Percentiles rank a stretch among this genome's conserved stretches.
phyloP scores from a whole-genome alignment of 441 rosid species.

The Gossypium schwendimanii region DNA sequence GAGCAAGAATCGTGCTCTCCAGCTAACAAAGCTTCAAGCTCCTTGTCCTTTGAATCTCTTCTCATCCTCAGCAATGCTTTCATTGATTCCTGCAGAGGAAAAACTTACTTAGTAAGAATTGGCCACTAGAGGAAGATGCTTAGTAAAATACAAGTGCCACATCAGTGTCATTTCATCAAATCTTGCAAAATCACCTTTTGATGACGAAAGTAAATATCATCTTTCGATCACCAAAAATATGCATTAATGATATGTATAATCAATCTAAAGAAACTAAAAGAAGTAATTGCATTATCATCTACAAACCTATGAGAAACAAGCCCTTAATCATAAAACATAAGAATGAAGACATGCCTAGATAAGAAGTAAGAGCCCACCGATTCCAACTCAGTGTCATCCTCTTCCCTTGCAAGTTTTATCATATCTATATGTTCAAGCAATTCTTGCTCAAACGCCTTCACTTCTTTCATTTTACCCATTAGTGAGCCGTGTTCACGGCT shows the following conservation, averaged over 20 bases:
- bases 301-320: background rate
- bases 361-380: conserved; percentile 74
- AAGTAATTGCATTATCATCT: background rate
- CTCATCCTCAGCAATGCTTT: conserved; percentile 71
- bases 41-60: conserved; percentile 71
- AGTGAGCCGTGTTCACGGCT: conserved; percentile 88
- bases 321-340: conserved; percentile 9
- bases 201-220: background rate
- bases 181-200: background rate
- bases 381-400: conserved; percentile 82
- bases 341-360: conserved; percentile 61
- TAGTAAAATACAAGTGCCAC: background rate
- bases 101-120: background rate
- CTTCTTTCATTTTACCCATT: conserved; percentile 67
- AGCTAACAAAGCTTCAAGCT: conserved; percentile 84
- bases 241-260: background rate
- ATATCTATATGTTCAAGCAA: conserved; percentile 91
- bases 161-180: background rate
- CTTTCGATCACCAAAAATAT: background rate
- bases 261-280: background rate
- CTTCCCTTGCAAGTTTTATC: conserved; percentile 88
- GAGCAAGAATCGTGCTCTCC: conserved; percentile 73
- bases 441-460: conserved; percentile 62
- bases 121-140: background rate
- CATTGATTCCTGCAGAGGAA: conserved; percentile 56